Conservation (phyloP, 495 filamentous ascomycete genomes). For the Neurospora sp. region DNA sequence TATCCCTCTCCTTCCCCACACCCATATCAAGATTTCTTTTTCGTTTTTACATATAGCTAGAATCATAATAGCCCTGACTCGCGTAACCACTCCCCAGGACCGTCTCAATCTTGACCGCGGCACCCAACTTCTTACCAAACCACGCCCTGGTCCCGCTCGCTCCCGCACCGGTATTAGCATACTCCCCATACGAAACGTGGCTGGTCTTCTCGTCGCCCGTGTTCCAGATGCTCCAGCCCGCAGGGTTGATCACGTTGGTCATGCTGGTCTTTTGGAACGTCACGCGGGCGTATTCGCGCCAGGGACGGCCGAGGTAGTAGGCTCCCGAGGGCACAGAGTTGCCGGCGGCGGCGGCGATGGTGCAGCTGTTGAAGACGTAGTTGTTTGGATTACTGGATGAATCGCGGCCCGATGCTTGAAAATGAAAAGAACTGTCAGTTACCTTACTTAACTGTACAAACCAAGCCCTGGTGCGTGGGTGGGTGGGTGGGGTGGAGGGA, state of each 20-base stretch:
- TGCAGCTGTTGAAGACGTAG: conserved; percentile 54
- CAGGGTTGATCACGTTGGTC: conserved; percentile 46
- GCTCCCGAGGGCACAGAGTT: conserved; percentile 37
- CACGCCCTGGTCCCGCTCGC: conserved; percentile 47
- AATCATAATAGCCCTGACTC: conserved; percentile 17
- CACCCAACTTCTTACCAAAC: conserved; percentile 40
- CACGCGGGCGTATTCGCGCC: conserved; percentile 50
- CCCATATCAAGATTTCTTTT: neutral
- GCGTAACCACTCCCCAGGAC: conserved; percentile 45
- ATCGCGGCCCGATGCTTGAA: conserved; percentile 44
- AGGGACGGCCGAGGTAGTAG: conserved; percentile 58
- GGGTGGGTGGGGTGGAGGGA: too few species aligned
- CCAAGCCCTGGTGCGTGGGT: too few species aligned
- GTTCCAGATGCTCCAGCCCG: conserved; percentile 54
- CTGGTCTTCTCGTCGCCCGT: conserved; percentile 36
- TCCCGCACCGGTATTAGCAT: conserved; percentile 48
- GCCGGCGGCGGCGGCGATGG: conserved; percentile 36
- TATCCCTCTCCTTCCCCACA: neutral
- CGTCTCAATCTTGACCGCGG: conserved; percentile 34
- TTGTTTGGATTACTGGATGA: conserved; percentile 40
- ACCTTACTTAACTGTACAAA: too few species aligned
- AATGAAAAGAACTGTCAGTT: neutral
- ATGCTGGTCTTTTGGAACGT: conserved; percentile 50
- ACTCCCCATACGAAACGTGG: conserved; percentile 49
- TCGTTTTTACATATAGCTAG: conserved; percentile 7